phyloP scores from a whole-genome alignment of 2,329 filamentous ascomycete species.

The Ophiostoma novo-ulmi region DNA sequence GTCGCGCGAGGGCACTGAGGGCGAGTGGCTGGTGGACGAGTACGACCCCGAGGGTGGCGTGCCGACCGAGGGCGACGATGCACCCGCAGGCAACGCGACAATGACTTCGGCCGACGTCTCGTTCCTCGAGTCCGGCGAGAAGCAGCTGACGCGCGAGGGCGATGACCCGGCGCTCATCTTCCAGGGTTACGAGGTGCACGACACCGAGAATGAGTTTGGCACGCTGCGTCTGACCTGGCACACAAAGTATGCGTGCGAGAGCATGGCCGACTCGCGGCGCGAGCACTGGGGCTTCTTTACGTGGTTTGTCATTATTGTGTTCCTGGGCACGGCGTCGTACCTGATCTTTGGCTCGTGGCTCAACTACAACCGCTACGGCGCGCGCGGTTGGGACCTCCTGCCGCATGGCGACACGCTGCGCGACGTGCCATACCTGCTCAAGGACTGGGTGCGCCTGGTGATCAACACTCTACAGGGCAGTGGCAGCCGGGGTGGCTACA shows the following conservation, averaged over 20 bases:
- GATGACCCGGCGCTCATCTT: conserved; percentile 61
- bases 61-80: neutral
- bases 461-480: conserved; percentile 79
- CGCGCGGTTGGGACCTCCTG: conserved; percentile 88
- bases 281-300: conserved; percentile 91
- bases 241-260: conserved; percentile 81
- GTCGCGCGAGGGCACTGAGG: conserved; percentile 67
- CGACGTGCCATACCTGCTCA: conserved; percentile 85
- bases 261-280: conserved; percentile 39
- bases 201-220: conserved; percentile 45
- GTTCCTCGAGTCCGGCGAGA: conserved; percentile 33
- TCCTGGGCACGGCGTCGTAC: conserved; percentile 80
- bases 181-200: conserved; percentile 63
- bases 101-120: conserved; percentile 28
- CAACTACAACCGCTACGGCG: conserved; percentile 96
- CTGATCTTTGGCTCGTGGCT: conserved; percentile 98
- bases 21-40: conserved; percentile 55
- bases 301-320: conserved; percentile 90
- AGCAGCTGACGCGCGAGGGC: conserved; percentile 51
- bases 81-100: conserved; percentile 32
- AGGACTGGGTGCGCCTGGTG: conserved; percentile 78
- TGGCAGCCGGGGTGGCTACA: conserved; percentile 85
- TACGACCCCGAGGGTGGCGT: conserved; percentile 39
- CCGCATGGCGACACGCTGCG: conserved; percentile 89
- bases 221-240: conserved; percentile 71